These are phyloP conservation scores for Elsinoe australis DNA, from an alignment of 2,329 filamentous ascomycete species.

Conservation along the genomic window DNA sequence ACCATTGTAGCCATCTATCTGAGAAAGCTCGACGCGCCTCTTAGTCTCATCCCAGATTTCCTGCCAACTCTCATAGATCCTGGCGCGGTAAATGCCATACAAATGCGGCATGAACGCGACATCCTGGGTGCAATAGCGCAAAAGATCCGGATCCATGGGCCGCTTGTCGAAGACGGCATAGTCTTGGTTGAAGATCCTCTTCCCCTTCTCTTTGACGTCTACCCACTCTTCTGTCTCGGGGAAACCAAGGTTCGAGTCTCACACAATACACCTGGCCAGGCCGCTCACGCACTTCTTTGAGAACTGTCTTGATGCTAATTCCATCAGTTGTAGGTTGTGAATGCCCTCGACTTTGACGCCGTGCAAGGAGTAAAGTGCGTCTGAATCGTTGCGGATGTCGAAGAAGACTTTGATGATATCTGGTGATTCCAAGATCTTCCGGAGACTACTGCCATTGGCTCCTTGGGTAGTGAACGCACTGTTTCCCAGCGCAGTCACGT, in stretches of 20 bases:
- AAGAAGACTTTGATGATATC: constrained; percentile 48
- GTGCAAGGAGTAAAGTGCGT: constrained; percentile 46
- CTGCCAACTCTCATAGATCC: constrained; percentile 22
- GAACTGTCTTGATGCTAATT: constrained; percentile 35
- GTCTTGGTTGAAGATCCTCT: constrained; percentile 36
- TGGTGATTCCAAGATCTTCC: constrained; percentile 40
- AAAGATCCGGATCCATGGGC: constrained; percentile 36
- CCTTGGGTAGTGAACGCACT: constrained; percentile 36
- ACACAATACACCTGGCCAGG: constrained; percentile 36
- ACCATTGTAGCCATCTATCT: constrained; percentile 25
- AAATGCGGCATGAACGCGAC: constrained; percentile 37
- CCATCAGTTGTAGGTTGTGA: constrained; percentile 51
- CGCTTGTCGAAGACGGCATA: constrained; percentile 44
- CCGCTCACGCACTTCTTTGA: constrained; percentile 28
- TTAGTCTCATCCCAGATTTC: constrained; percentile 26
- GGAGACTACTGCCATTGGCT: constrained; percentile 25
- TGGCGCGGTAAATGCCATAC: constrained; percentile 21
- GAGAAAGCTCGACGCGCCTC: constrained; percentile 29
- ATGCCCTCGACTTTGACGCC: constrained; percentile 39
- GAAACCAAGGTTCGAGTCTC: constrained; percentile 21
- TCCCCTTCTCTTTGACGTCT: constrained; percentile 33
- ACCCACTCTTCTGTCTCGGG: constrained; percentile 25
- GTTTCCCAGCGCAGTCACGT: constrained; percentile 35
- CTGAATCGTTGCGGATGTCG: constrained; percentile 52
- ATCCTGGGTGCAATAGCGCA: constrained; percentile 43